Percentiles rank a stretch among this genome's conserved stretches.
Conservation (phyloP, 164 flowering plant genomes). For the Berberis vulgaris region DNA sequence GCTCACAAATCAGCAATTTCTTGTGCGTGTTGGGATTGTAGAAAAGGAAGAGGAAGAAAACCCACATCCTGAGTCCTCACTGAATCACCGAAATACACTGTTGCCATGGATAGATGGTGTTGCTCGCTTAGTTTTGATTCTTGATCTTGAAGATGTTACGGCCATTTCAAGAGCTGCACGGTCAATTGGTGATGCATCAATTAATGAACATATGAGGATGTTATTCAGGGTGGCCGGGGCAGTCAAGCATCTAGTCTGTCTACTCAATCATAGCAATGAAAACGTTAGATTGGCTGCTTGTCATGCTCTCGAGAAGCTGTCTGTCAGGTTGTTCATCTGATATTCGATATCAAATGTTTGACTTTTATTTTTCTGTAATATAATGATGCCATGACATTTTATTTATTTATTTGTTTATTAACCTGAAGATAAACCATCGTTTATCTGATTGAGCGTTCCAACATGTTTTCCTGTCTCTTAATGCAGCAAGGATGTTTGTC, state of each 20-base stretch:
- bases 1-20: conserved; percentile 67
- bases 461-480: conserved; percentile 4
- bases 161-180: conserved; percentile 72
- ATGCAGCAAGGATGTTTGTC: conserved; percentile 55
- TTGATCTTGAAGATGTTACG: conserved; percentile 61
- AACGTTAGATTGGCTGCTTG: conserved; percentile 42
- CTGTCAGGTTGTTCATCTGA: conserved; percentile 42
- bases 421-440: neutral
- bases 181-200: conserved; percentile 65
- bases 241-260: conserved; percentile 45
- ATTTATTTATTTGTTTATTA: no score
- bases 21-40: conserved; percentile 80
- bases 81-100: conserved; percentile 32
- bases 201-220: conserved; percentile 65
- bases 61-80: conserved; percentile 20
- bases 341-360: no score
- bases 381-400: no score
- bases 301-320: conserved; percentile 67
- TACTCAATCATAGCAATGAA: conserved; percentile 35
- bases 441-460: neutral
- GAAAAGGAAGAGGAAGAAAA: conserved; percentile 41
- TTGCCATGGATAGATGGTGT: conserved; percentile 83
- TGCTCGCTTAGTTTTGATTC: conserved; percentile 81
- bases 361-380: no score
- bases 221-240: conserved; percentile 89